Base-by-base conservation (phyloP, 306 rosid species). In the Ormosia emarginata region DNA sequence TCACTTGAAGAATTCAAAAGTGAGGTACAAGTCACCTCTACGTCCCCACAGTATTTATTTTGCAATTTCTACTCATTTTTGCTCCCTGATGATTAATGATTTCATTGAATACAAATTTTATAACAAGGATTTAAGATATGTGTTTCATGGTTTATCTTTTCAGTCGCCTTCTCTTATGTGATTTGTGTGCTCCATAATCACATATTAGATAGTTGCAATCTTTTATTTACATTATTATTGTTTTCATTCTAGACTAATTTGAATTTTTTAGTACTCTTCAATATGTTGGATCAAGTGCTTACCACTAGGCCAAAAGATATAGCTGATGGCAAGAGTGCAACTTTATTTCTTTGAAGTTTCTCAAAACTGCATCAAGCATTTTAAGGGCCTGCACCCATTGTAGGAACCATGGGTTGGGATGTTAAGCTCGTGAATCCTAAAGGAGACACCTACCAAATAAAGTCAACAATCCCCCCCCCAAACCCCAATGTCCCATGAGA, bases 1-100 rank as follows among this genome's bases (percentile, higher is more conserved):
- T 82, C 94, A 71, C 98, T 95, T 73, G 99, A 89, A 81, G 99
- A 93, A 86, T 93, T 95, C 91, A 89, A 82, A 84, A 95, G 91
- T 81, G 99, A 95, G 97, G 99, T 95, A 40, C 44, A 24, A 24
- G 52, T 46, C 14, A 18, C 52, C 59, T 53, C 43, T 72, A 12
- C 79, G 58, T 56, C 71, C 52, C 4, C 7, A 40, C 47, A 56
- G 30, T 55, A 10, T 66, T 40, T 64, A 14, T 33, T 80, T 68
- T 61, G 44, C 10, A 69, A 37, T 55, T 49, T 40, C 17, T 36
- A 30, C 34, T 80, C 70, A 67, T 29, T 39, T 4, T 40, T 65
- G 36, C 46, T 68, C 15, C 9, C 11, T 3, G 65, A 6, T 46
- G 53, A 67, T 56, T 67, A 64, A 67, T 49, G 37, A 17, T 55